Evolutionary conservation across 495 filamentous ascomycete genomes (phyloP).

Genomic region (Xanthoparmelia taractica): DNA sequence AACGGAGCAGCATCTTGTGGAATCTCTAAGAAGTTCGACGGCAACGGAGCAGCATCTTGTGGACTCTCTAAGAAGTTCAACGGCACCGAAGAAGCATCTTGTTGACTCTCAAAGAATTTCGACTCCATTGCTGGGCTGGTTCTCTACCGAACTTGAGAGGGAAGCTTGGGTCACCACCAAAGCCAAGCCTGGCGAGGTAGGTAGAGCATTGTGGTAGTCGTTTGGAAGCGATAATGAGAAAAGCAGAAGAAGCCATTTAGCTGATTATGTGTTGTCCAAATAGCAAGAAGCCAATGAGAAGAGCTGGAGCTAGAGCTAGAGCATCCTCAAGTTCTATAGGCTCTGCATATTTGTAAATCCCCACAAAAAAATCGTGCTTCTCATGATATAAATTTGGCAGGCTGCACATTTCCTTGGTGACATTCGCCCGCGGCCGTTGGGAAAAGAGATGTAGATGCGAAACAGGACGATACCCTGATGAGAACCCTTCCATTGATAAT

Average conservation of each 20-base stretch:
- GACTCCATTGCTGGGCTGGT: neutral
- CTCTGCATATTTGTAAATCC: neutral
- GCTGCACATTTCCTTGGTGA: neutral
- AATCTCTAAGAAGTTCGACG: too few relatives aligned
- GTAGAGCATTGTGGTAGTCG: neutral
- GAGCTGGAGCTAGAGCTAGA: neutral
- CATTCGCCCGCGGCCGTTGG: neutral
- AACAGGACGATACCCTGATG: neutral
- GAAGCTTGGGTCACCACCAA: neutral
- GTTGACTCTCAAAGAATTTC: neutral
- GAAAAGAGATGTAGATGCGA: neutral
- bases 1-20: neutral
- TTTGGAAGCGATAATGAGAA: neutral
- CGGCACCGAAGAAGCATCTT: neutral
- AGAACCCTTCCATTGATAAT: neutral
- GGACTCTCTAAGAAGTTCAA: too few relatives aligned
- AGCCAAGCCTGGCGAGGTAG: neutral
- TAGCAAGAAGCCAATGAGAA: neutral
- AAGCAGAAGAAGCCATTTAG: neutral
- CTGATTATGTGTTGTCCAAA: neutral
- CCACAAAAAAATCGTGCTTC: neutral
- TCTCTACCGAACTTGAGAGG: neutral
- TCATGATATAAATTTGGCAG: neutral
- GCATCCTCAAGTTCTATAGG: neutral
- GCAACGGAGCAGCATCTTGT: neutral